phyloP scores from a whole-genome alignment of 805 yeast genomes.

The Candida pini region DNA sequence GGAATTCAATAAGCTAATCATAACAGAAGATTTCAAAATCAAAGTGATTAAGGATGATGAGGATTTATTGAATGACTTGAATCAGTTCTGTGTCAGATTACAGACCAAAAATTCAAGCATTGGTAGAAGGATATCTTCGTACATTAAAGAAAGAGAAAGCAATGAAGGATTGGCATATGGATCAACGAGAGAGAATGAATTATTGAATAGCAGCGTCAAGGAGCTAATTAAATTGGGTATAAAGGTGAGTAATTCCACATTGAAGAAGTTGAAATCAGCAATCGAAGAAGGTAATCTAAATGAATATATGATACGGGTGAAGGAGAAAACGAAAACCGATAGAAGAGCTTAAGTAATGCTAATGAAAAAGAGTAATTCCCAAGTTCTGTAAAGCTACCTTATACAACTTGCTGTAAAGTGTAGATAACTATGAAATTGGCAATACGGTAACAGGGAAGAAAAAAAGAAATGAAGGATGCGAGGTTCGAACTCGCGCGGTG shows the following conservation, averaged over 20 bases:
- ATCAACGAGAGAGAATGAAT: conserved; percentile 11
- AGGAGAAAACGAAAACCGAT: conserved; percentile 23
- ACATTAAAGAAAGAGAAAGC: conserved; percentile 5
- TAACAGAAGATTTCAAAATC: conserved; percentile 13
- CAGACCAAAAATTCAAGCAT: conserved; percentile 21
- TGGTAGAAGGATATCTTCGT: conserved; percentile 11
- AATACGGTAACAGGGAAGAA: too few species aligned
- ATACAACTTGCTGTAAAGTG: too few species aligned
- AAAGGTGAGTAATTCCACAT: conserved; percentile 14
- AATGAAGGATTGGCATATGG: conserved; percentile 8
- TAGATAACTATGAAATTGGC: too few species aligned
- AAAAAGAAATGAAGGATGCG: background rate
- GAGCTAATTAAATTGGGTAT: conserved; percentile 21
- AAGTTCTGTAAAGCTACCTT: too few species aligned
- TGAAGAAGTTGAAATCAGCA: conserved; percentile 19
- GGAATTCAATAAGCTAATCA: conserved; percentile 14
- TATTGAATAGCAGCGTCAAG: conserved; percentile 14
- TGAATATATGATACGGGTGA: conserved; percentile 24
- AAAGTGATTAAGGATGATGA: conserved; percentile 26
- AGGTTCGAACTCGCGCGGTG: conserved; percentile 1
- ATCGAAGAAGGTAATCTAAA: conserved; percentile 20
- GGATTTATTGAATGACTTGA: conserved; percentile 20
- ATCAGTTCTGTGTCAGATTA: conserved; percentile 19
- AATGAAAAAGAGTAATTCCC: too few species aligned
- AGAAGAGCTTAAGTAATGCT: conserved; percentile 20